phyloP scores from a whole-genome alignment of 2,329 filamentous ascomycete genomes.

The Ophiocordyceps camponoti-leonardi region DNA sequence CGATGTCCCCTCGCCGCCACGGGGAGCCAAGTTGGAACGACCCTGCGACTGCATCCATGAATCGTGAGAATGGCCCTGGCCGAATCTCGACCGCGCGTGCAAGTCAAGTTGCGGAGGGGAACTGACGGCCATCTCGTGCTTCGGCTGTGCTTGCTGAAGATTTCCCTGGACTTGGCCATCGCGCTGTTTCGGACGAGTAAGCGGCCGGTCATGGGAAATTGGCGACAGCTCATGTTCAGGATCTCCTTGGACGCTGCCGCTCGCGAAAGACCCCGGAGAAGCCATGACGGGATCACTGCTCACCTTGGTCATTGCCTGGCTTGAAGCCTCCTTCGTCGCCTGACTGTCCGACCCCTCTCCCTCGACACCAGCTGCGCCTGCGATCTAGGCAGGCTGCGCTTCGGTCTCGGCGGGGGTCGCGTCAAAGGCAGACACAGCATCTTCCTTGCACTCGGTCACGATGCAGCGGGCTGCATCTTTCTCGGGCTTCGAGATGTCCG shows the following conservation, averaged over 20 bases:
- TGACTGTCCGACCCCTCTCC: background rate
- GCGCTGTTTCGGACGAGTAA: background rate
- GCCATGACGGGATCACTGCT: background rate
- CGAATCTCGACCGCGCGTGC: background rate
- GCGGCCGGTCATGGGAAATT: background rate
- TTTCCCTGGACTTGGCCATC: background rate
- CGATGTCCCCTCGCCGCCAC: background rate
- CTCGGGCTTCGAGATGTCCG: background rate
- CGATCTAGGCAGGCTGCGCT: conserved; percentile 5
- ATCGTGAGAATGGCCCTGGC: background rate
- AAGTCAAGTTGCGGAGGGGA: background rate
- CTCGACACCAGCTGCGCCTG: conserved; percentile 3
- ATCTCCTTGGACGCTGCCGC: background rate
- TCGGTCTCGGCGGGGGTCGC: background rate
- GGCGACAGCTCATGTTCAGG: background rate
- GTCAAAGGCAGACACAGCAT: background rate
- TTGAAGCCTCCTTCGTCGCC: background rate
- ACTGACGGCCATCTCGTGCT: background rate
- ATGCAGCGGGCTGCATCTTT: no score
- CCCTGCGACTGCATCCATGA: background rate
- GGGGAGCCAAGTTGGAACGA: background rate
- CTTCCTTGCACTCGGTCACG: background rate
- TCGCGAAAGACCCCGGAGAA: background rate
- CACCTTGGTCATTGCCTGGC: background rate
- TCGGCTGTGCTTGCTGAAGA: background rate